Evolutionary conservation across 2,329 filamentous ascomycete genomes (phyloP).

Genomic region (Gaeumannomyces sp.): DNA sequence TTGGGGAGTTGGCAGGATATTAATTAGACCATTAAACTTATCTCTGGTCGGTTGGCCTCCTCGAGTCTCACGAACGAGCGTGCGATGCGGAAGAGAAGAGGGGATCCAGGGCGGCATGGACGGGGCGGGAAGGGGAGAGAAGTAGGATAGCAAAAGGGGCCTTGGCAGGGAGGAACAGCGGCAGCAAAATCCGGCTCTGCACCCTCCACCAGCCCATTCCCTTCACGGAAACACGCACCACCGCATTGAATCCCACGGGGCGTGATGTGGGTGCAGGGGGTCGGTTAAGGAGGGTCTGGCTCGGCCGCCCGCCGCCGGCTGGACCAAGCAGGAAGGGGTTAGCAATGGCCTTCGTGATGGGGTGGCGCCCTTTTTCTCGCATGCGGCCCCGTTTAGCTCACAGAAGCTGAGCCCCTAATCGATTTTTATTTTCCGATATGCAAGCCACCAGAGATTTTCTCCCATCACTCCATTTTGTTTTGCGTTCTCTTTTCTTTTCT

Average conservation of each 20-base stretch:
- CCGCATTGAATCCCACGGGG: background rate
- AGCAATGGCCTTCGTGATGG: background rate
- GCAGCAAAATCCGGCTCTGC: background rate
- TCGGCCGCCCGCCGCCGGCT: background rate
- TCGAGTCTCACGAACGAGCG: background rate
- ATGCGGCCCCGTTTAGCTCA: background rate
- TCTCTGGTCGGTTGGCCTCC: background rate
- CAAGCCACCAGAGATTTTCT: background rate
- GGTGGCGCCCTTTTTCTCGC: no score
- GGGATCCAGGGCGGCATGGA: background rate
- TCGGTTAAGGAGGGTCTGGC: constrained; percentile 1
- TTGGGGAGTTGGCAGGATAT: background rate
- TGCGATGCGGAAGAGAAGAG: constrained; percentile 3
- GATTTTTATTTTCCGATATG: background rate
- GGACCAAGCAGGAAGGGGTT: background rate
- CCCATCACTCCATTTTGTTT: no score
- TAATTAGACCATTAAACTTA: background rate
- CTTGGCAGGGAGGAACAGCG: background rate
- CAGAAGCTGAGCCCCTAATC: background rate
- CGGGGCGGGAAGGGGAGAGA: background rate
- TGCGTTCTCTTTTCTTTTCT: no score
- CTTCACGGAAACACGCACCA: background rate
- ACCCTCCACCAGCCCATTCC: background rate
- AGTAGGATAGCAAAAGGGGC: background rate
- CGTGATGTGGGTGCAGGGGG: background rate